Percentiles rank a stretch among this genome's conserved stretches.
These are phyloP conservation scores for Juglanconis juglandina DNA, from an alignment of 2,329 filamentous ascomycete species.

Conservation along the genomic window DNA sequence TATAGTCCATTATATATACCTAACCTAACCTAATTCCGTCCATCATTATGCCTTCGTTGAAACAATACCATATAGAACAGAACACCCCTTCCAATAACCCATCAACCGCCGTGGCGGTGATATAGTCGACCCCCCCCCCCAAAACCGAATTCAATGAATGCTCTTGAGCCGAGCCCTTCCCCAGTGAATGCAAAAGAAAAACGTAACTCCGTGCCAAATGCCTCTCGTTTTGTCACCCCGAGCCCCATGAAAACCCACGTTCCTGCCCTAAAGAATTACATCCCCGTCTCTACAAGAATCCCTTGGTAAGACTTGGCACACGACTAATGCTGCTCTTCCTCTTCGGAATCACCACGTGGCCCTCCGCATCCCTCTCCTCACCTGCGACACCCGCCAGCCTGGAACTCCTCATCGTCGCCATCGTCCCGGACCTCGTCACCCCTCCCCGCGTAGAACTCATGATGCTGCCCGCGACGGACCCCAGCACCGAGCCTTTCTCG, in stretches of 20 bases:
- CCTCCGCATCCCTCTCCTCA: constrained; percentile 33
- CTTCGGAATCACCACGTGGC: constrained; percentile 55
- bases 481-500: constrained; percentile 49
- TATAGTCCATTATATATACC: constrained; percentile 4
- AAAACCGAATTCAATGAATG: not conserved
- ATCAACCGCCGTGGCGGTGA: not conserved
- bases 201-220: not conserved
- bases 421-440: constrained; percentile 26
- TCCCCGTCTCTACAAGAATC: constrained; percentile 57
- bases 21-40: not conserved
- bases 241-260: not conserved
- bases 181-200: not conserved
- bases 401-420: constrained; percentile 44
- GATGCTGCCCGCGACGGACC: constrained; percentile 22
- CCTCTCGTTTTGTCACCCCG: constrained; percentile 1
- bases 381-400: constrained; percentile 31
- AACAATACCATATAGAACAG: constrained; percentile 4
- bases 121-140: not conserved
- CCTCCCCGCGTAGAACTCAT: constrained; percentile 24
- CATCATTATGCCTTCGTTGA: constrained; percentile 5
- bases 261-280: not conserved
- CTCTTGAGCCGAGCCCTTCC: not conserved
- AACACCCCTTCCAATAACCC: not conserved
- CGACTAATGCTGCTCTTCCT: constrained; percentile 64
- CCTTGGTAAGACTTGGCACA: constrained; percentile 69